Percentiles rank a stretch among this genome's conserved stretches.
Conservation (phyloP, 2,329 filamentous ascomycete species). For the Cercospora nicotianae region DNA sequence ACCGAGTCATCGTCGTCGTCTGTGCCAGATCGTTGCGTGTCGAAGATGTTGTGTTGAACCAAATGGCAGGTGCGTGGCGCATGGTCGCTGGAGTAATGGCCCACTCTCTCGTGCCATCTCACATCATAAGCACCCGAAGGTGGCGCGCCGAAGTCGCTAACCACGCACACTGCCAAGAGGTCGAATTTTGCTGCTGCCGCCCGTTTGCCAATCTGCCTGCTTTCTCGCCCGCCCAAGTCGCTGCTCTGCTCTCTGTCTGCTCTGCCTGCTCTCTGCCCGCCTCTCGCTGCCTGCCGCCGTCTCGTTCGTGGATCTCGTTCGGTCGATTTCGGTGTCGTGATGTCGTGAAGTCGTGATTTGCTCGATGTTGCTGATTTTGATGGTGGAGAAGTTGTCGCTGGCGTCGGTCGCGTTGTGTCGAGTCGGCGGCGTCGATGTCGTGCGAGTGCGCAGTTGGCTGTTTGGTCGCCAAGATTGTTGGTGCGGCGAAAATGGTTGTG, state of each 20-base stretch:
- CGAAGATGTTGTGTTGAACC: not conserved
- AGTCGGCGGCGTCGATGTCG: not conserved
- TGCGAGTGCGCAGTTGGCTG: not conserved
- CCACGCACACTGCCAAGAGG: constrained; percentile 5
- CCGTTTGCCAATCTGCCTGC: not conserved
- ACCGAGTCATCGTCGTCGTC: not conserved
- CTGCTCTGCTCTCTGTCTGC: not conserved
- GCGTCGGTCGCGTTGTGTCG: not conserved
- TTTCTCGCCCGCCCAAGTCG: not conserved
- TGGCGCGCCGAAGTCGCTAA: constrained; percentile 9
- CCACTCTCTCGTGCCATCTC: constrained; percentile 6
- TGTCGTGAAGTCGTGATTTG: not conserved
- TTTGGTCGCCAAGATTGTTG: not conserved
- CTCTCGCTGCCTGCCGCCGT: constrained; percentile 1
- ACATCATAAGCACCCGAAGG: constrained; percentile 9
- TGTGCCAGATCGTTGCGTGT: not conserved
- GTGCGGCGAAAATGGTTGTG: not conserved
- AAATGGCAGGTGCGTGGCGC: not conserved
- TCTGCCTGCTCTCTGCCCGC: not conserved
- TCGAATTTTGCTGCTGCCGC: not conserved
- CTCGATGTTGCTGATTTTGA: not conserved
- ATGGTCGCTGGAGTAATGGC: constrained; percentile 7
- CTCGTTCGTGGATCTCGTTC: not conserved
- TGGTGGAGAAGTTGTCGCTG: not conserved
- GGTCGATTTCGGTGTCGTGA: not conserved